phyloP scores from a whole-genome alignment of 495 filamentous ascomycete species.

The Penicillium pancosmium region DNA sequence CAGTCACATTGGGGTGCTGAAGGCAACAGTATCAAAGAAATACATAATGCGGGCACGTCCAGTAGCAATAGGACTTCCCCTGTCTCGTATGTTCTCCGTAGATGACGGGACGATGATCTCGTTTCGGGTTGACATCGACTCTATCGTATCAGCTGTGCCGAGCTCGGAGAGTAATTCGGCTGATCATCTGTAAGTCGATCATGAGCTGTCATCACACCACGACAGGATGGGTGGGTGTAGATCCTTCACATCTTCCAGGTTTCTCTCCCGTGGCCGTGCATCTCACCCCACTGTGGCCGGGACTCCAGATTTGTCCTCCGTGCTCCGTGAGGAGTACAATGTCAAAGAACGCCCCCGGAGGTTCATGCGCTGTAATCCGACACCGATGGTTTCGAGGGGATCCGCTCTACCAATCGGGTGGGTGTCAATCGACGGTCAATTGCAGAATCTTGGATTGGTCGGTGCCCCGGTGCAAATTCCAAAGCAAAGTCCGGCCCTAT shows the following conservation, averaged over 20 bases:
- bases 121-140: background rate
- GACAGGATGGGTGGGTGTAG: background rate
- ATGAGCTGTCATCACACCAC: background rate
- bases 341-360: background rate
- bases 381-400: background rate
- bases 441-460: background rate
- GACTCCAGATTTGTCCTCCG: background rate
- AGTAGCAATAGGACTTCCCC: background rate
- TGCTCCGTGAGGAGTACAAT: background rate
- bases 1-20: background rate
- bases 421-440: background rate
- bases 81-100: too few species aligned
- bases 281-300: background rate
- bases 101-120: background rate
- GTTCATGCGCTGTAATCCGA: background rate
- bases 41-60: background rate
- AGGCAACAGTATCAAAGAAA: background rate
- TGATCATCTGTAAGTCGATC: slow-evolving; percentile 3
- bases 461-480: background rate
- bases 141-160: background rate
- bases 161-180: background rate
- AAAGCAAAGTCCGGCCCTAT: background rate
- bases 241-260: background rate
- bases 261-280: slow-evolving; percentile 5
- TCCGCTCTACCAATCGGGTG: slow-evolving; percentile 1